Conservation (phyloP, 73 alveolate species). For the Tetrahymena malaccensis region DNA sequence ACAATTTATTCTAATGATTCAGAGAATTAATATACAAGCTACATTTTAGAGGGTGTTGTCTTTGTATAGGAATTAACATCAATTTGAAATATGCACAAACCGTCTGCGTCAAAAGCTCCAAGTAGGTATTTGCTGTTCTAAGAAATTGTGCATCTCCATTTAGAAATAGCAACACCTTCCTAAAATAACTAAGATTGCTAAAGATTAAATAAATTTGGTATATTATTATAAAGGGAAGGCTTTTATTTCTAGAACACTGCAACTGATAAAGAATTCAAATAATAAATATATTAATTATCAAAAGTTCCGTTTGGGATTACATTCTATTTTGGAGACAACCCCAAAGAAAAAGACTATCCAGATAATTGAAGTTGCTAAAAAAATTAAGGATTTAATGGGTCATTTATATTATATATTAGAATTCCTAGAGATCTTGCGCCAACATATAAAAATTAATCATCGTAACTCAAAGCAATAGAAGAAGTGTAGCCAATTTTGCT, state of each 20-base stretch:
- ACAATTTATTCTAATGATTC: neutral
- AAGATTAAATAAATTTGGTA: neutral
- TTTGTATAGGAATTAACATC: neutral
- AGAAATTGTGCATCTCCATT: neutral
- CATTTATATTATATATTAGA: neutral
- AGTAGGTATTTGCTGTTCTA: neutral
- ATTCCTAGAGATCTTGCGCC: neutral
- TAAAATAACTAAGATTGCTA: neutral
- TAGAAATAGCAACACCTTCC: neutral
- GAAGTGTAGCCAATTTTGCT: neutral
- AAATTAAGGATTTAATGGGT: neutral
- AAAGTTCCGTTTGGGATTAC: neutral
- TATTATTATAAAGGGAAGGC: neutral
- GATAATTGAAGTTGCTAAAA: neutral
- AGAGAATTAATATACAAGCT: neutral
- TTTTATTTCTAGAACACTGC: neutral
- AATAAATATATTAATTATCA: neutral
- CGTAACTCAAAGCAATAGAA: neutral
- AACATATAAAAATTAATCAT: neutral
- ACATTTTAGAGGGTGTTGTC: neutral
- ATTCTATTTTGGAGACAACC: neutral
- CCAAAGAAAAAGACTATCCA: neutral
- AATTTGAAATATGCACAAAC: neutral
- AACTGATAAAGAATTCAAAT: neutral
- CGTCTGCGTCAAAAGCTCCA: neutral